phyloP scores from a whole-genome alignment of 139 green algal genomes.

The Volvox reticuliferus region DNA sequence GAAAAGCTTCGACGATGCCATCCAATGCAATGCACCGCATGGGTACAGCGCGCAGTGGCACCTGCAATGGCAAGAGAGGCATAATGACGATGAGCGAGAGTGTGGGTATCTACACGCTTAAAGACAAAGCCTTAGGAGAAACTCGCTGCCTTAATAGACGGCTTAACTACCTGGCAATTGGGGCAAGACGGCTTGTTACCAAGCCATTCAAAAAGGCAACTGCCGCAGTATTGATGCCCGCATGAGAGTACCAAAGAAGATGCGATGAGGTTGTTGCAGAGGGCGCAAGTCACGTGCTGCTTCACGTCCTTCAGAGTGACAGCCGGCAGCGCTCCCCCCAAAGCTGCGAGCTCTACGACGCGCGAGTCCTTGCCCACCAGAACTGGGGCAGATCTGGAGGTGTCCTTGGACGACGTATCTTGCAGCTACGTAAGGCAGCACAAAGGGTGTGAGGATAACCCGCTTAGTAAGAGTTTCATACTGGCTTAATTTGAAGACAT shows the following conservation, averaged over 20 bases:
- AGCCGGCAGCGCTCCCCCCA: not conserved
- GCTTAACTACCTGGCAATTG: conserved; percentile 50
- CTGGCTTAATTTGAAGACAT: not conserved
- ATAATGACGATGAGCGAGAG: not conserved
- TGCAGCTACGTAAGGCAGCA: not conserved
- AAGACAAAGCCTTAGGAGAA: too few relatives aligned
- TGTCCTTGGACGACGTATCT: conserved; percentile 35
- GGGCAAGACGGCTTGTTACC: conserved; percentile 53
- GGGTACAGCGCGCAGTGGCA: conserved; percentile 58
- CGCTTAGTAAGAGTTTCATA: not conserved
- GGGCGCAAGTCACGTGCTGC: conserved; percentile 38
- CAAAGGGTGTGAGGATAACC: not conserved
- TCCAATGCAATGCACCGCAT: conserved; percentile 62
- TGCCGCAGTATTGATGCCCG: conserved; percentile 62
- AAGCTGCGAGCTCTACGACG: not conserved
- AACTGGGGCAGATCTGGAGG: not conserved
- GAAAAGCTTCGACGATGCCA: conserved; percentile 38
- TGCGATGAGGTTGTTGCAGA: conserved; percentile 51
- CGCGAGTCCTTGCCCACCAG: not conserved
- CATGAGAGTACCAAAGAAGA: conserved; percentile 56
- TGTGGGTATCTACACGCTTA: too few relatives aligned
- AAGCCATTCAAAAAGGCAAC: conserved; percentile 56
- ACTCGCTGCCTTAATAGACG: too few relatives aligned
- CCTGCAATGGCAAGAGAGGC: conserved; percentile 15
- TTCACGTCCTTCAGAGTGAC: conserved; percentile 26